Conservation (phyloP, 176 grass and related monocot species). For the Hordeum marinum region DNA sequence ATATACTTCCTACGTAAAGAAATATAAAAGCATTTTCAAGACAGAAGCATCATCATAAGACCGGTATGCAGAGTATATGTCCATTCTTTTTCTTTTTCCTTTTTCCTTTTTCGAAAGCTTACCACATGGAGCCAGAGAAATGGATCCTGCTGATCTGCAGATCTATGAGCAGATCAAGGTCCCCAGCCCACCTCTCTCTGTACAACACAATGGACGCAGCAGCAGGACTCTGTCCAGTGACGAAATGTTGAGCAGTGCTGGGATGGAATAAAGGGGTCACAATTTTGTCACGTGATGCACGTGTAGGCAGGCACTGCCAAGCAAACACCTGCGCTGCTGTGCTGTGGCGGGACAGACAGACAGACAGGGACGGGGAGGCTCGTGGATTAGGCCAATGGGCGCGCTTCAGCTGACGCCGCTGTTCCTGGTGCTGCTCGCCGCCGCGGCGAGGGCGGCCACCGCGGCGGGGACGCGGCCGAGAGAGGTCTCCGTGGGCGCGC, state of each 20-base stretch:
- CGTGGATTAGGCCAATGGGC: constrained; percentile 6
- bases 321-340: background rate
- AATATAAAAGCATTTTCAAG: no score
- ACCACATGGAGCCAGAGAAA: no score
- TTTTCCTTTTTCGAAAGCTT: no score
- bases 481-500: constrained; percentile 44
- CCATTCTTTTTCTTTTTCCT: no score
- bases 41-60: no score
- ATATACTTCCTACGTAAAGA: no score
- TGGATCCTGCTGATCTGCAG: no score
- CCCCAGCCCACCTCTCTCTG: no score
- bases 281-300: background rate
- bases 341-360: background rate
- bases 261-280: background rate
- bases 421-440: background rate
- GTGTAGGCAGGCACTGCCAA: background rate
- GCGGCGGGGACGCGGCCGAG: constrained; percentile 23
- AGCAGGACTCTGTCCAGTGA: no score
- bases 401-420: background rate
- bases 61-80: no score
- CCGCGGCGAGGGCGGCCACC: background rate
- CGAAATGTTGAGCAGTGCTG: background rate
- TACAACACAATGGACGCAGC: no score
- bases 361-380: background rate
- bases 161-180: no score